phyloP scores from a whole-genome alignment of 805 yeast species.

The Kazachstania africana region DNA sequence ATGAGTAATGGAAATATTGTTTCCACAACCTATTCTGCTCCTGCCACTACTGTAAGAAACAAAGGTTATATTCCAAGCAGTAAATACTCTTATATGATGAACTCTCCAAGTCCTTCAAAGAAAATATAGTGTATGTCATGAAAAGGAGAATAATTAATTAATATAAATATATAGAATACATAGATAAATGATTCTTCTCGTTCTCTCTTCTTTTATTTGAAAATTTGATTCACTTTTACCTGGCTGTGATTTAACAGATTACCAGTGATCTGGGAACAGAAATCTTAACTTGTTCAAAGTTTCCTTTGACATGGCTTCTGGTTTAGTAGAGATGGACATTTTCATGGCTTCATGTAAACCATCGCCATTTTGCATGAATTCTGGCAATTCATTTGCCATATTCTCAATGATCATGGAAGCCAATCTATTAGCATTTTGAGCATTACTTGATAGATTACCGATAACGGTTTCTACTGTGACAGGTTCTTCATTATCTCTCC shows the following conservation, averaged over 20 bases:
- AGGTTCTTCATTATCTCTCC: constrained; percentile 92
- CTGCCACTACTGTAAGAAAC: neutral
- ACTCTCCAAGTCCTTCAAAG: constrained; percentile 22
- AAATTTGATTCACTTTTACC: no score
- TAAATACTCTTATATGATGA: constrained; percentile 26
- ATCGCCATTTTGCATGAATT: constrained; percentile 50
- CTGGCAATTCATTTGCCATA: constrained; percentile 48
- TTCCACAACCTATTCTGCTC: no score
- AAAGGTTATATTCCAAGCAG: constrained; percentile 26
- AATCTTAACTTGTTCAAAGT: constrained; percentile 71
- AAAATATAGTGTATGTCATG: constrained; percentile 1
- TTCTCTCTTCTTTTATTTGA: no score
- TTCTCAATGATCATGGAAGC: constrained; percentile 59
- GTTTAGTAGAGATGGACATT: constrained; percentile 67
- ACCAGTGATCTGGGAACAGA: constrained; percentile 90
- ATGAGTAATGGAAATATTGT: neutral
- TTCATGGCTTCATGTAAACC: constrained; percentile 68
- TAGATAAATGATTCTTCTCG: no score
- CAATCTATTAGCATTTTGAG: constrained; percentile 70
- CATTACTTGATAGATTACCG: constrained; percentile 77
- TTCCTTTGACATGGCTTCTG: constrained; percentile 59
- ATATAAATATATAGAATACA: no score
- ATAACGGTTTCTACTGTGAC: constrained; percentile 97
- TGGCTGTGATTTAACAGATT: no score
- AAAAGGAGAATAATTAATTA: no score